Evolutionary conservation across 2,329 filamentous ascomycete genomes (phyloP), one percentile per base, ranked within the genome.

Genomic region (Gaeumannomyces sp.): DNA sequence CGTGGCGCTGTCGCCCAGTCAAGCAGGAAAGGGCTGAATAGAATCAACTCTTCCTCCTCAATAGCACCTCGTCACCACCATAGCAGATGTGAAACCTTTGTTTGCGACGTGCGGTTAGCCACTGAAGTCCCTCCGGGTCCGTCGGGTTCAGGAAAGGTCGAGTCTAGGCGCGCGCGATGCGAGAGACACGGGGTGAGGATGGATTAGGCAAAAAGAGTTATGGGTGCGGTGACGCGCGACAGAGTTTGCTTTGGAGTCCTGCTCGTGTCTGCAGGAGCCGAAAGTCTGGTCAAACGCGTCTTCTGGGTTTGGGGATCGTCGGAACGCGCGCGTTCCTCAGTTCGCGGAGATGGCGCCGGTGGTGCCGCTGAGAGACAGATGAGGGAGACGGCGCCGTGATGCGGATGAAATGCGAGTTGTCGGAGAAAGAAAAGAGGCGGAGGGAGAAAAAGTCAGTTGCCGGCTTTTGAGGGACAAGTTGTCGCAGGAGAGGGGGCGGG

Each of bases 61-160:
- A 71, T 68, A 69, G 69, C 69, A 70, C 68, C 70, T 69, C 64
- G 50, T 63, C 59, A 60, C 64, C 66, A 69, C 67, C 69, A 67
- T 65, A 68, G 69, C 68, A 71, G 50, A 53, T 7, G 50, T 45
- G 28, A 61, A 35, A 62, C 38, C 45, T 53, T 53, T 53, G 45
- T 53, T 53, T 53, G 45, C 45, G 45, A 53, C 22, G 45, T n/a
- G 22, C 8, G 45, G 45, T 53, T 53, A 53, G 45, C 45, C 45
- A 53, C 45, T 11, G 45, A 53, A 25, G n/a, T 53, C 45, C 45
- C 45, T 53, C 19, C n/a, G 19, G 7, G 45, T 25, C 45, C 22
- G 45, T 53, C 45, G 45, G 45, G 19, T 25, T 25, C 19, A 53
- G 45, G 22, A 53, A 53, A 53, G 45, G 45, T 53, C 45, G 22